Evolutionary conservation across 164 flowering plant genomes (phyloP).

Genomic region (Litsea cubeba): DNA sequence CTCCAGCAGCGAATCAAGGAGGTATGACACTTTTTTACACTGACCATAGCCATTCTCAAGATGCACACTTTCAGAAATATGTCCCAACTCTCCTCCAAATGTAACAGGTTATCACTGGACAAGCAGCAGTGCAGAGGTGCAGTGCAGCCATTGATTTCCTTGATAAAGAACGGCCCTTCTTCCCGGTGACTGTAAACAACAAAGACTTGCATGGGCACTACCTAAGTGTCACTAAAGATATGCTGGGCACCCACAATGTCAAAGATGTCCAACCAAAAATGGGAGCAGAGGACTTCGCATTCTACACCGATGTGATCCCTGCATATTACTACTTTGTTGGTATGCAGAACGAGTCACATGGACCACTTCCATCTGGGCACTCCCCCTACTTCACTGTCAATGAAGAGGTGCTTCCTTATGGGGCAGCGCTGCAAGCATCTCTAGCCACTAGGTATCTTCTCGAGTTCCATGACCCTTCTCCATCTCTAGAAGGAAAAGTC

Average conservation of each 20-base stretch:
- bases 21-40: constrained; percentile 17
- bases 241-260: constrained; percentile 36
- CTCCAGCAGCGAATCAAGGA: constrained; percentile 44
- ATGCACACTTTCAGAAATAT: background rate
- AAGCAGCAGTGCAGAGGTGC: constrained; percentile 59
- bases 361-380: constrained; percentile 26
- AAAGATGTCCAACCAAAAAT: constrained; percentile 33
- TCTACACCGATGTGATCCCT: constrained; percentile 39
- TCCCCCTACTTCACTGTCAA: constrained; percentile 53
- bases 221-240: constrained; percentile 27
- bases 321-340: constrained; percentile 48
- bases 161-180: constrained; percentile 16
- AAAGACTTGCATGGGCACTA: constrained; percentile 34
- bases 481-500: constrained; percentile 2
- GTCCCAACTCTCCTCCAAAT: background rate
- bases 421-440: constrained; percentile 82
- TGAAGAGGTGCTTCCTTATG: constrained; percentile 62
- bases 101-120: constrained; percentile 40
- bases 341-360: constrained; percentile 38
- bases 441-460: constrained; percentile 51
- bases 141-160: constrained; percentile 43
- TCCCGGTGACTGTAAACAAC: constrained; percentile 40
- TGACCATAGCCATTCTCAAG: background rate
- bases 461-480: constrained; percentile 15
- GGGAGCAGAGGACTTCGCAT: constrained; percentile 58